A percentile compares a stretch with the other conserved stretches of the same genome.
These are phyloP conservation scores for Rhododendron mucronatum DNA, from an alignment of 148 eudicot species.

Conservation along the genomic window DNA sequence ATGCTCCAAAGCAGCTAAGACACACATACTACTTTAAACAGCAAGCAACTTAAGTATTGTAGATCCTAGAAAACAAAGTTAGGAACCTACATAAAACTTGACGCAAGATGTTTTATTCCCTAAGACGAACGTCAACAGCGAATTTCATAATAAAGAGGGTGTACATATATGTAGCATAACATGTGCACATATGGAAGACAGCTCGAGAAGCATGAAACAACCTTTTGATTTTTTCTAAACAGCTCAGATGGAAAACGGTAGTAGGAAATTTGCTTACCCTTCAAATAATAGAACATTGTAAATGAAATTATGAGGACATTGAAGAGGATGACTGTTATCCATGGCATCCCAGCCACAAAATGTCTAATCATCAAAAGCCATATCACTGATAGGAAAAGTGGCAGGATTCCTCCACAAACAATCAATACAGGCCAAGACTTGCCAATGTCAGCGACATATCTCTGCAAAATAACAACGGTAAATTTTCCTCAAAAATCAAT, in stretches of 20 bases:
- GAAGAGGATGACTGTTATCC: slow-evolving; percentile 86
- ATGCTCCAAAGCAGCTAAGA: not conserved
- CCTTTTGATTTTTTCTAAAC: not conserved
- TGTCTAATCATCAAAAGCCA: slow-evolving; percentile 95
- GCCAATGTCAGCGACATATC: slow-evolving; percentile 95
- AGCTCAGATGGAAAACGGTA: not conserved
- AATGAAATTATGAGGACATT: slow-evolving; percentile 77
- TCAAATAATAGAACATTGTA: slow-evolving; percentile 76
- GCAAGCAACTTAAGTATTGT: not conserved
- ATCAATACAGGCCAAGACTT: slow-evolving; percentile 90
- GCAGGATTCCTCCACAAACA: slow-evolving; percentile 92
- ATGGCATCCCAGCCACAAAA: slow-evolving; percentile 93
- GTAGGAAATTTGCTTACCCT: slow-evolving; percentile 53
- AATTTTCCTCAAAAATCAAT: not conserved
- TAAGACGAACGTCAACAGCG: not conserved
- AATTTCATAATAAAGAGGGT: not conserved
- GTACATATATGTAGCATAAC: not conserved
- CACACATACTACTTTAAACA: not conserved
- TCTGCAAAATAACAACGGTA: slow-evolving; percentile 45
- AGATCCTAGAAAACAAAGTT: not conserved
- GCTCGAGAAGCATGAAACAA: slow-evolving; percentile 34
- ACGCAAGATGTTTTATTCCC: not conserved
- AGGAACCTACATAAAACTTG: not conserved
- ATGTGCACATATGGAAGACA: not conserved
- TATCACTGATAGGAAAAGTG: slow-evolving; percentile 71